Percentiles rank a stretch among this genome's conserved stretches.
phyloP scores from a whole-genome alignment of 305 asterid species.

The Fraxinus nigra region DNA sequence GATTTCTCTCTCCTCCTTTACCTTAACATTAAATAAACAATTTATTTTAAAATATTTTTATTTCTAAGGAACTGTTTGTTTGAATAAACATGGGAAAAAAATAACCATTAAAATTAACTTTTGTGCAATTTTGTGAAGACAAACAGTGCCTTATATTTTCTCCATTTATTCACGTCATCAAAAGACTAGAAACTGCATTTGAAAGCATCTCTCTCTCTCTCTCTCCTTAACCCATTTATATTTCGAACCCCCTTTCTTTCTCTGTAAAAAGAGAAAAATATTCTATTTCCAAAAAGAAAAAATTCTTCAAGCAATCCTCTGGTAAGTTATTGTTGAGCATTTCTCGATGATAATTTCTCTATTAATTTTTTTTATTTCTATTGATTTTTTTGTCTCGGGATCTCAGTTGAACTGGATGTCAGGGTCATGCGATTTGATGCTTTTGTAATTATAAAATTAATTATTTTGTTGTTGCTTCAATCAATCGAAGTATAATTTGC shows the following conservation, averaged over 20 bases:
- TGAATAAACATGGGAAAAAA: too few relatives aligned
- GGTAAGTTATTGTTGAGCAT: background rate
- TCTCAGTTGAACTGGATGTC: background rate
- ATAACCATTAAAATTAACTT: background rate
- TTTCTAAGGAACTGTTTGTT: background rate
- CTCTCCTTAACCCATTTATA: background rate
- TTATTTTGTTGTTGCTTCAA: constrained; percentile 6
- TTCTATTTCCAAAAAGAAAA: background rate
- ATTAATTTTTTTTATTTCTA: background rate
- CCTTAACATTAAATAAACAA: background rate
- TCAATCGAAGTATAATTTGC: constrained; percentile 8
- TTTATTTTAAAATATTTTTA: background rate
- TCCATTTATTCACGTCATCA: background rate
- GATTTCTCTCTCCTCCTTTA: background rate
- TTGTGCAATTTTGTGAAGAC: background rate
- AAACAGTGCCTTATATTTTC: background rate
- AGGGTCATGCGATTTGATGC: constrained; percentile 47
- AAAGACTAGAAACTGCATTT: background rate
- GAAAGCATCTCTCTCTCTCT: background rate
- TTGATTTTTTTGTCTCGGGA: background rate
- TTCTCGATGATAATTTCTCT: background rate
- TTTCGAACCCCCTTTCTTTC: background rate
- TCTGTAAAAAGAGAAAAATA: background rate
- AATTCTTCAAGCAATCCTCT: background rate
- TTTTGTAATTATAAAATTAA: constrained; percentile 29